These are phyloP conservation scores for Trebouxiophyceae sp. DNA, from an alignment of 163 green algal species.

Conservation along the genomic window DNA sequence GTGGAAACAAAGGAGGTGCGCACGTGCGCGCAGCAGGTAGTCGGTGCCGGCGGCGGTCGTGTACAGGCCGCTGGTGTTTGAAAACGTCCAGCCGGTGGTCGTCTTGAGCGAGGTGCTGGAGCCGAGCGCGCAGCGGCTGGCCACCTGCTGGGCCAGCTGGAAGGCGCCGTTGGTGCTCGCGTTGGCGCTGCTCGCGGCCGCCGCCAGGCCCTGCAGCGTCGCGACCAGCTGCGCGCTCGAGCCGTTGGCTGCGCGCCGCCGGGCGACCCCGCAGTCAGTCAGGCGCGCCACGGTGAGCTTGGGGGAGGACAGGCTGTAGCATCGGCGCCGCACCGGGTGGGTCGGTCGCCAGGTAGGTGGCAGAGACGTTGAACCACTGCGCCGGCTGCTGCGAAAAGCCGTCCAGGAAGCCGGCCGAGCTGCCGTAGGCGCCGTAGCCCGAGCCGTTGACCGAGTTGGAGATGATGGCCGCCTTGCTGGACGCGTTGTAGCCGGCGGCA, in stretches of 20 bases:
- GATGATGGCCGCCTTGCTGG: conserved; percentile 4
- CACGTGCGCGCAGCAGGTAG: conserved; percentile 14
- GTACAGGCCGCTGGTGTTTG: not conserved
- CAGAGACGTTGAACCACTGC: conserved; percentile 7
- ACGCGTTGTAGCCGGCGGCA: too few species aligned
- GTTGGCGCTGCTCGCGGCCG: not conserved
- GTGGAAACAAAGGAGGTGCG: not conserved
- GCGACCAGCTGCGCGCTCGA: not conserved
- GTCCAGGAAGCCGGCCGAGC: not conserved
- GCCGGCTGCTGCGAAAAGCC: conserved; percentile 9
- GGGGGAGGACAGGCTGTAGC: too few species aligned
- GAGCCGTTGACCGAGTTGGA: conserved; percentile 10
- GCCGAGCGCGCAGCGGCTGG: not conserved
- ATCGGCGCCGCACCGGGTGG: too few species aligned
- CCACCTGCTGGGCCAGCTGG: not conserved
- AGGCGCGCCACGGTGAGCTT: too few species aligned
- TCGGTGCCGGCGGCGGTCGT: not conserved
- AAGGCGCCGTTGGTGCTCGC: not conserved
- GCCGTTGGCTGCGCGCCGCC: not conserved
- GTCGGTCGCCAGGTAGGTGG: conserved; percentile 2
- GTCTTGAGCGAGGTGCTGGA: not conserved
- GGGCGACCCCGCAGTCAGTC: not conserved
- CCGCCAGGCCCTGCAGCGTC: not conserved
- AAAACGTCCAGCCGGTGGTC: conserved; percentile 5
- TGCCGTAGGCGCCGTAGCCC: not conserved